phyloP scores from a whole-genome alignment of 805 yeast species.

The Saccharomycopsis selenospora region DNA sequence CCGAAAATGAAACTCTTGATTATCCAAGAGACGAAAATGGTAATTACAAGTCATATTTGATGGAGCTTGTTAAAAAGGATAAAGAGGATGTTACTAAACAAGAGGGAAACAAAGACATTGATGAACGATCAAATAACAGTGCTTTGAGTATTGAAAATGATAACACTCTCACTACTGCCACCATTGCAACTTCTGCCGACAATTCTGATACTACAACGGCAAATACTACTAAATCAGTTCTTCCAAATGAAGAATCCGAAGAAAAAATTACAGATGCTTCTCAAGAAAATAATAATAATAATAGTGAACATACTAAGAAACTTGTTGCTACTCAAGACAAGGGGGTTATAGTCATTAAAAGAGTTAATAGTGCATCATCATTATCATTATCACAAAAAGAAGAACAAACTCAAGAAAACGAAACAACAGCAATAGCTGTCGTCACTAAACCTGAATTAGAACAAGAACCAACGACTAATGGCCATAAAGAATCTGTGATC shows the following conservation, averaged over 20 bases:
- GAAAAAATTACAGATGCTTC: too few species aligned
- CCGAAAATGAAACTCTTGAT: conserved; percentile 26
- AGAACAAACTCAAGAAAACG: background rate
- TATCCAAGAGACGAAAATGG: conserved; percentile 32
- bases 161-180: background rate
- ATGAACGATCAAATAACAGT: background rate
- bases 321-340: background rate
- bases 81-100: conserved; percentile 21
- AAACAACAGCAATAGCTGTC: background rate
- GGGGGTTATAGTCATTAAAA: conserved; percentile 1
- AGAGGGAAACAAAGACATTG: conserved; percentile 19
- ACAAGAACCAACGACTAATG: background rate
- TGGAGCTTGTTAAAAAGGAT: conserved; percentile 27
- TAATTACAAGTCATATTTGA: conserved; percentile 24
- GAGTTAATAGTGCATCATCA: background rate
- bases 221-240: too few species aligned
- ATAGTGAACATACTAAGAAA: background rate
- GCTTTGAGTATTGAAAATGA: background rate
- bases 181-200: background rate
- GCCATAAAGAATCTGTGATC: background rate
- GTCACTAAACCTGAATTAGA: too few species aligned
- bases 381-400: conserved; percentile 2
- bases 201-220: too few species aligned
- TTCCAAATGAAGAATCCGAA: too few species aligned
- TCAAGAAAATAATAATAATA: background rate